Conservation (phyloP, 441 rosid genomes). For the Populus hybrid region DNA sequence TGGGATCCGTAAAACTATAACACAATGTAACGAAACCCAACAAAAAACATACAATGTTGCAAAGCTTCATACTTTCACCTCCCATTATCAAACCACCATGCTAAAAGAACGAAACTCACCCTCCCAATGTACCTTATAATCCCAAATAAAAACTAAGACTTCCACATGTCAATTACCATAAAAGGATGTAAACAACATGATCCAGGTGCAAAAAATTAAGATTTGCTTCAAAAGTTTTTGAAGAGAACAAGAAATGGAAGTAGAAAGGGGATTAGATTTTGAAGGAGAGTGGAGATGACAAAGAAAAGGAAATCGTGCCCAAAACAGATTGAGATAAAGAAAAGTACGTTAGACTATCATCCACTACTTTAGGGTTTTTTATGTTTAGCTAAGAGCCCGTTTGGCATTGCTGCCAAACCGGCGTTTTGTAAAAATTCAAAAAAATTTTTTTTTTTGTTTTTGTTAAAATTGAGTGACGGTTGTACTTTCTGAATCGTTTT, state of each 20-base stretch:
- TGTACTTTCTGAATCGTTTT: too few species aligned
- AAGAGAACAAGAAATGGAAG: not conserved
- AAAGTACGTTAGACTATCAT: not conserved
- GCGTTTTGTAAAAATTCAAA: too few species aligned
- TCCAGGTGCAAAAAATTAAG: not conserved
- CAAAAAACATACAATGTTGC: conserved; percentile 16
- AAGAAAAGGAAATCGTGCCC: not conserved
- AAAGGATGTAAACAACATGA: not conserved
- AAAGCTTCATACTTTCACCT: conserved; percentile 9
- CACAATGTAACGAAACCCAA: conserved; percentile 23
- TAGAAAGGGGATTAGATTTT: not conserved
- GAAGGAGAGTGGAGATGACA: not conserved
- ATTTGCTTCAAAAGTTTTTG: not conserved
- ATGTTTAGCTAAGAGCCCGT: not conserved
- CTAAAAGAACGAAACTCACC: not conserved
- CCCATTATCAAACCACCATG: conserved; percentile 2
- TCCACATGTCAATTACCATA: not conserved
- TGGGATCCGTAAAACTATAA: conserved; percentile 38
- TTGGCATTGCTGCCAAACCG: too few species aligned
- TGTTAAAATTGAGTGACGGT: too few species aligned
- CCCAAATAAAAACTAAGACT: conserved; percentile 3
- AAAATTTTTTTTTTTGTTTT: too few species aligned
- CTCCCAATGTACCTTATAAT: conserved; percentile 12
- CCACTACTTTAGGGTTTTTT: not conserved
- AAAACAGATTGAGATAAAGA: not conserved